These are phyloP conservation scores for Coemansia sp. DNA, from an alignment of 192 early-diverging fungal genomes.

Conservation along the genomic window DNA sequence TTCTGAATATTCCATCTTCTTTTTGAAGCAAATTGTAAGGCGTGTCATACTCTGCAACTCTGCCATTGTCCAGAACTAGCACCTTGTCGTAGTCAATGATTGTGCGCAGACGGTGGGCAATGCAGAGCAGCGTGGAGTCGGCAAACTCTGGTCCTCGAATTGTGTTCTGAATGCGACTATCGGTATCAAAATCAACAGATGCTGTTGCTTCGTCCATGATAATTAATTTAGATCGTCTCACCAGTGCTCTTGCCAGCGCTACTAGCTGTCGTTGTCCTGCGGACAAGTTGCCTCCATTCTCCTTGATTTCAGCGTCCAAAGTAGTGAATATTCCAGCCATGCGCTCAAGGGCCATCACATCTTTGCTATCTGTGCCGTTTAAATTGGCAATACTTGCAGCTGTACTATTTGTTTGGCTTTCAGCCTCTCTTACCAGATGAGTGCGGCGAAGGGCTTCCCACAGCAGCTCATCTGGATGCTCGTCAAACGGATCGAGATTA, in stretches of 20 bases:
- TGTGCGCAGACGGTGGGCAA: constrained; percentile 67
- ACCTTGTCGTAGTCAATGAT: constrained; percentile 75
- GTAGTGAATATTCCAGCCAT: constrained; percentile 1
- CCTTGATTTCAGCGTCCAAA: constrained; percentile 73
- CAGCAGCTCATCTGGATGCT: constrained; percentile 74
- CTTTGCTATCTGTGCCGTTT: neutral
- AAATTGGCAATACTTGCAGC: neutral
- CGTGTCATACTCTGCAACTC: no score
- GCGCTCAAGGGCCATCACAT: neutral
- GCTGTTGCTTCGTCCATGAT: no score
- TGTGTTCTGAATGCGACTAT: no score
- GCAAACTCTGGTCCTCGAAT: constrained; percentile 64
- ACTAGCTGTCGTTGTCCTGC: constrained; percentile 78
- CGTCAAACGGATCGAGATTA: constrained; percentile 87
- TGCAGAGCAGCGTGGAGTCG: constrained; percentile 75
- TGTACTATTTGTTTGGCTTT: neutral
- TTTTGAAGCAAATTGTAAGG: no score
- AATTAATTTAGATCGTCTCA: constrained; percentile 18
- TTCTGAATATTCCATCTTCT: no score
- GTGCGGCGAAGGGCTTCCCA: constrained; percentile 77
- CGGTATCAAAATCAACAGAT: no score
- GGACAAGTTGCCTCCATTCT: constrained; percentile 80
- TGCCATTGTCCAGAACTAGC: no score
- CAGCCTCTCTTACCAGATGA: constrained; percentile 59
- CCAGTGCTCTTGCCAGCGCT: constrained; percentile 74